Percentiles rank a stretch among this genome's conserved stretches.
Evolutionary conservation across 352 stramenopile species (phyloP).

Genomic region (Phytophthora constricta): DNA sequence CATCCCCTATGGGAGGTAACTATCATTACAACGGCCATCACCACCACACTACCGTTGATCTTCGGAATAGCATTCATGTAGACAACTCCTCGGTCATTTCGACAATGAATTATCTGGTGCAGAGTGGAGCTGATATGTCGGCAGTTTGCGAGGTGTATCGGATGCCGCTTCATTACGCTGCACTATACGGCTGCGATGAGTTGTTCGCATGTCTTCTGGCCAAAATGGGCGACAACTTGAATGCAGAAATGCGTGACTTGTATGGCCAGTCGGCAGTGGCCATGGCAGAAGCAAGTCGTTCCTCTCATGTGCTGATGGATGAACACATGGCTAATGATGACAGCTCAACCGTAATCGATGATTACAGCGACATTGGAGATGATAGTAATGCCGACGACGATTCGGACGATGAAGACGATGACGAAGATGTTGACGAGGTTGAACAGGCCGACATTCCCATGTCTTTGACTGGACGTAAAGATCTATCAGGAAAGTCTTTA

Average conservation of each 20-base stretch:
- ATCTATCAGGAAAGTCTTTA: slow-evolving; percentile 31
- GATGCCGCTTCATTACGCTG: slow-evolving; percentile 79
- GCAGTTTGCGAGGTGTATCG: slow-evolving; percentile 76
- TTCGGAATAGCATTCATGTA: slow-evolving; percentile 54
- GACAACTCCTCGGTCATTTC: slow-evolving; percentile 64
- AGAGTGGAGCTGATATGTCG: slow-evolving; percentile 59
- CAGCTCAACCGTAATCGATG: slow-evolving; percentile 19
- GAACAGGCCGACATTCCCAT: slow-evolving; percentile 56
- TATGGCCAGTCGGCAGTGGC: slow-evolving; percentile 63
- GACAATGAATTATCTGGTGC: slow-evolving; percentile 80
- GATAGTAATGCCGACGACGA: slow-evolving; percentile 40
- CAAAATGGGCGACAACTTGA: slow-evolving; percentile 51
- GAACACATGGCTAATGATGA: slow-evolving; percentile 28
- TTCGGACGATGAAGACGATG: slow-evolving; percentile 43
- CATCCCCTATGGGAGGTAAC: slow-evolving; percentile 18
- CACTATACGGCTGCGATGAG: slow-evolving; percentile 62
- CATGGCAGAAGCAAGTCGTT: slow-evolving; percentile 52
- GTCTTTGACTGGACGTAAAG: slow-evolving; percentile 49
- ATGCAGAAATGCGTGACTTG: slow-evolving; percentile 68
- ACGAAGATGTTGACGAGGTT: slow-evolving; percentile 50
- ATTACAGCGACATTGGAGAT: slow-evolving; percentile 39
- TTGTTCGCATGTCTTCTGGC: slow-evolving; percentile 61
- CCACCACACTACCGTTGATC: slow-evolving; percentile 38
- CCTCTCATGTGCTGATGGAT: slow-evolving; percentile 24
- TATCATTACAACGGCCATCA: slow-evolving; percentile 18